Evolutionary conservation across 306 rosid species (phyloP).

Genomic region (Cucumis melo): DNA sequence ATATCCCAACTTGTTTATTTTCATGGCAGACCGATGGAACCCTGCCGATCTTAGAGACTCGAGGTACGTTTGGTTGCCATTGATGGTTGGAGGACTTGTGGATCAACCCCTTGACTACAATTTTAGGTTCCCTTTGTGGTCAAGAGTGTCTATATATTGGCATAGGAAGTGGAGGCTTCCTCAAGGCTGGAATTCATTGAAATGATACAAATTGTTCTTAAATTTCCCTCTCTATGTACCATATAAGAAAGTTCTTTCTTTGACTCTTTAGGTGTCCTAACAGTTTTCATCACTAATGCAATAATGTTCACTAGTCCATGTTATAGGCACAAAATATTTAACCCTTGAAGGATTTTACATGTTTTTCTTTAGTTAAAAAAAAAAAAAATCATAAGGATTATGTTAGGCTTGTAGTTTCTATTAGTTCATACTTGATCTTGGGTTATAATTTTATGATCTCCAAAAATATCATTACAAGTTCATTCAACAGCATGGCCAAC

Average conservation of each 20-base stretch:
- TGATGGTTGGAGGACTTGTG: conserved; percentile 72
- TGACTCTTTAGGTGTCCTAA: conserved; percentile 21
- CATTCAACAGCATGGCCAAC: no score
- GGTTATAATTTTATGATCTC: no score
- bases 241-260: conserved; percentile 19
- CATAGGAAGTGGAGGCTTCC: conserved; percentile 91
- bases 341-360: not conserved
- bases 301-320: not conserved
- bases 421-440: no score
- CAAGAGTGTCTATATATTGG: conserved; percentile 94
- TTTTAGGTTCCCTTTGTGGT: conserved; percentile 89
- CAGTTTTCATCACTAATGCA: not conserved
- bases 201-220: conserved; percentile 17
- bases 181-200: conserved; percentile 40
- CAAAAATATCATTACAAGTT: no score
- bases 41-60: conserved; percentile 84
- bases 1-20: conserved; percentile 46
- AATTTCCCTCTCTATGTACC: conserved; percentile 11
- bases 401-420: not conserved
- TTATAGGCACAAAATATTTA: not conserved
- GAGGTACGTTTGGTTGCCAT: conserved; percentile 85
- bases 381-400: not conserved
- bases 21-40: conserved; percentile 94
- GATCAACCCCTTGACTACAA: conserved; percentile 78
- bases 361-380: no score